A percentile compares a stretch with the other conserved stretches of the same genome.
Conservation (phyloP, 2,329 filamentous ascomycete species). For the Penicillium sumatraense region DNA sequence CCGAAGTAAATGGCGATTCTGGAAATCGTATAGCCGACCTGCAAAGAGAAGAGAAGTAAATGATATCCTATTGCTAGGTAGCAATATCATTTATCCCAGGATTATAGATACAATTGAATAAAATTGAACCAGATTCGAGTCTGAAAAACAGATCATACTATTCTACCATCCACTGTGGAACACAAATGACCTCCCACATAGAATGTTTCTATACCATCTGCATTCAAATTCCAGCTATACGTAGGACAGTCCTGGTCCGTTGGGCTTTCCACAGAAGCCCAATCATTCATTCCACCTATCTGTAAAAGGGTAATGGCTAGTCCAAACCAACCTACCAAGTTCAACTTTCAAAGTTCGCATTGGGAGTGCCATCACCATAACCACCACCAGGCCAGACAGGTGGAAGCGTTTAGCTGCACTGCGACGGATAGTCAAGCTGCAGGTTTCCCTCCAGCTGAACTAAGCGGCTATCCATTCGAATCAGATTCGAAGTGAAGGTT, state of each 20-base stretch:
- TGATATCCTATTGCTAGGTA: neutral
- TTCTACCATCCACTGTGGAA: neutral
- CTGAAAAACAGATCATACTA: neutral
- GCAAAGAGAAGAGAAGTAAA: neutral
- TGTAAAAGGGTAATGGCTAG: neutral
- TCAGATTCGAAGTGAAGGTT: neutral
- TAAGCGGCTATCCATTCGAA: neutral
- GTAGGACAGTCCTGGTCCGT: constrained; percentile 11
- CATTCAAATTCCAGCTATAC: constrained; percentile 20
- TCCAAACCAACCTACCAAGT: too few relatives aligned
- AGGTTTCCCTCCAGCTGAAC: neutral
- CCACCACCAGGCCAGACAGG: too few relatives aligned
- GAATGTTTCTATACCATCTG: constrained; percentile 7
- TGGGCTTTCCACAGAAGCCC: neutral
- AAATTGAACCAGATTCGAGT: too few relatives aligned
- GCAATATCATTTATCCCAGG: too few relatives aligned
- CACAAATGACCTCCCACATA: too few relatives aligned
- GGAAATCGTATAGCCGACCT: neutral
- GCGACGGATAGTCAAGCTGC: neutral
- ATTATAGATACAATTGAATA: too few relatives aligned
- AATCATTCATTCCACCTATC: neutral
- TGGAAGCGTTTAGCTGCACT: too few relatives aligned
- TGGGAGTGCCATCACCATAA: too few relatives aligned
- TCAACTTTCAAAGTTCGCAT: too few relatives aligned
- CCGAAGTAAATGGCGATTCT: neutral